phyloP scores from a whole-genome alignment of 805 yeast genomes.

The Kuraishia cidri region DNA sequence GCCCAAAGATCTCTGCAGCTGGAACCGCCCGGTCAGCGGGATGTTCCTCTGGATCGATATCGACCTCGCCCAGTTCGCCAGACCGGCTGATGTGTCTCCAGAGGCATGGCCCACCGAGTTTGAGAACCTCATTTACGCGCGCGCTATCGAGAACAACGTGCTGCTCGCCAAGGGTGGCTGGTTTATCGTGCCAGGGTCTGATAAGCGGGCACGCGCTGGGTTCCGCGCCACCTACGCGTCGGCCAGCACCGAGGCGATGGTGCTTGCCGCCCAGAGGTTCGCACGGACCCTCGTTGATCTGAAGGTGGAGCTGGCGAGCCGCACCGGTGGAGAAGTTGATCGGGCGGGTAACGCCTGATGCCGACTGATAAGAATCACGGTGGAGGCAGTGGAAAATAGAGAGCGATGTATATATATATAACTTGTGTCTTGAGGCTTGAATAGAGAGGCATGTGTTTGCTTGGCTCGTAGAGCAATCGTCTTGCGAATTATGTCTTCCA shows the following conservation, averaged over 20 bases:
- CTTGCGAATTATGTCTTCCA: too few species aligned
- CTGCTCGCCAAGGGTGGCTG: conserved; percentile 22
- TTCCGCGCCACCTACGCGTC: conserved; percentile 22
- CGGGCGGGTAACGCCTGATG: too few species aligned
- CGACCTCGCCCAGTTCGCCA: conserved; percentile 26
- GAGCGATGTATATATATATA: too few species aligned
- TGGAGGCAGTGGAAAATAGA: too few species aligned
- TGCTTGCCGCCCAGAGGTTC: conserved; percentile 16
- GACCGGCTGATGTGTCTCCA: conserved; percentile 30
- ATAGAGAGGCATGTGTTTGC: too few species aligned
- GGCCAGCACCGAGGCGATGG: conserved; percentile 15
- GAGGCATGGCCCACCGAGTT: conserved; percentile 19
- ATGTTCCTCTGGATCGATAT: conserved; percentile 31
- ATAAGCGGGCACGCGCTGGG: conserved; percentile 10
- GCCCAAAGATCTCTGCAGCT: conserved; percentile 32
- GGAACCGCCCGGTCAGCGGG: conserved; percentile 33
- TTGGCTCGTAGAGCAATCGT: too few species aligned
- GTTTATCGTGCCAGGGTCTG: conserved; percentile 17
- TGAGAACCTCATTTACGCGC: conserved; percentile 16
- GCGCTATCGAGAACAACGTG: conserved; percentile 13
- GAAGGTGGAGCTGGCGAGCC: background rate
- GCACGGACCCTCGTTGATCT: conserved; percentile 11
- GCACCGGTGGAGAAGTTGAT: too few species aligned
- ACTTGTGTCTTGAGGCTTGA: too few species aligned
- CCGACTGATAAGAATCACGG: too few species aligned